These are phyloP conservation scores for Crithidia bombi DNA, from an alignment of 208 protist species.

Conservation along the genomic window DNA sequence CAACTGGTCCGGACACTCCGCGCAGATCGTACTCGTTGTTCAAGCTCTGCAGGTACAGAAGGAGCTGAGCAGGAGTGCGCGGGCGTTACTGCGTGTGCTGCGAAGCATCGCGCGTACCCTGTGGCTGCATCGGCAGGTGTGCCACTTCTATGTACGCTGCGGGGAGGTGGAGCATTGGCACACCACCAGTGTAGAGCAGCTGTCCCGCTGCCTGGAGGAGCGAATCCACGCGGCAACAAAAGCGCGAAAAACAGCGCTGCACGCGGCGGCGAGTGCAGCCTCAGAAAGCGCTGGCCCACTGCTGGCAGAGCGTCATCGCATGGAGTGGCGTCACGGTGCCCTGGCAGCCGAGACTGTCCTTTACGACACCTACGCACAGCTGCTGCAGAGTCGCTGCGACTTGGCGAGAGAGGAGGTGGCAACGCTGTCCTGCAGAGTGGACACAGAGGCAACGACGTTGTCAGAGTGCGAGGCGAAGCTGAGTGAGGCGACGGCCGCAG, in stretches of 20 bases:
- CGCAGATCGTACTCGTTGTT: slow-evolving; percentile 42
- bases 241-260: neutral
- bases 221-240: neutral
- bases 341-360: neutral
- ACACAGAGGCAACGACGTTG: neutral
- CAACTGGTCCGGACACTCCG: slow-evolving; percentile 49
- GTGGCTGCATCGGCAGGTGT: slow-evolving; percentile 1
- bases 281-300: slow-evolving; percentile 1
- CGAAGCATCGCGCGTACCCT: neutral
- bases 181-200: neutral
- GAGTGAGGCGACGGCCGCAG: neutral
- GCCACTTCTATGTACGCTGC: neutral
- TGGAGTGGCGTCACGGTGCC: neutral
- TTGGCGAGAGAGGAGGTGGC: slow-evolving; percentile 16
- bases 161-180: slow-evolving; percentile 2
- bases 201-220: neutral
- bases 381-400: neutral
- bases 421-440: slow-evolving; percentile 24
- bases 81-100: slow-evolving; percentile 1
- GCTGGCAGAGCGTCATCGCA: neutral
- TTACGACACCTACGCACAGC: slow-evolving; percentile 4
- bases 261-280: neutral
- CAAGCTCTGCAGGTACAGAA: slow-evolving; percentile 56
- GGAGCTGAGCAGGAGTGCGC: slow-evolving; percentile 11
- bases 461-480: slow-evolving; percentile 5